Base-by-base conservation (phyloP, 164 flowering plant species). In the Sextonia rubra region DNA sequence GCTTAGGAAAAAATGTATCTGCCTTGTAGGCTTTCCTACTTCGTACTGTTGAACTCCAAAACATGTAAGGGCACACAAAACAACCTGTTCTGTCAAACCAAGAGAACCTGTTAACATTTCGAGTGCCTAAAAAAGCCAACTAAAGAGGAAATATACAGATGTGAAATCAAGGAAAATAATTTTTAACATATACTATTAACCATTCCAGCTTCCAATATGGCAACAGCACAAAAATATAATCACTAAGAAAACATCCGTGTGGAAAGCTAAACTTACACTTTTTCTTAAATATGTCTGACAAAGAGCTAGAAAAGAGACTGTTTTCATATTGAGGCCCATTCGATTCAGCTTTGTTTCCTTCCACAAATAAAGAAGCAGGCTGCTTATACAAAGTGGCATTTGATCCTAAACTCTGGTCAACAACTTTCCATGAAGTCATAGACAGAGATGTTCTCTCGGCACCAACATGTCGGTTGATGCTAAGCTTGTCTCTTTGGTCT, bases 251-350 rank as follows among this genome's bases (percentile, higher is more conserved):
- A 11, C 24, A 20, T 22, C 25, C 4, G 47, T 18, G 56, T 4
- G 14, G 64, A 62, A 69, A 69, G 73, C 3, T 17, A 69, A 37
- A 75, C 94, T 75, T 80, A 91, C 97, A 49, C 67, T 92, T 92
- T 77, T 82, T 85, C 75, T 68, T 79, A 78, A 90, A 89, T 52
- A 89, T 60, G 26, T 91, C 92, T n/a, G 96, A 90, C 69, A 92
- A 64, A 23, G 97, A 90, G 71, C 95, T 86, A 9, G 96, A 91
- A 83, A 92, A 91, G 63, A 91, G 89, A 66, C 88, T 85, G 70
- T 82, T 93, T 78, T 90, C 97, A 77, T 83, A 75, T 65, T 81
- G 91, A 58, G 81, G 26, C 52, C 80, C 84, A 61, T 68, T 77
- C n/a, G 77, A 69, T 60, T 73, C 80, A 67, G 66, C 60, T 73